These are phyloP conservation scores for Aureobasidium vineae DNA, from an alignment of 2,329 filamentous ascomycete genomes.

Conservation along the genomic window DNA sequence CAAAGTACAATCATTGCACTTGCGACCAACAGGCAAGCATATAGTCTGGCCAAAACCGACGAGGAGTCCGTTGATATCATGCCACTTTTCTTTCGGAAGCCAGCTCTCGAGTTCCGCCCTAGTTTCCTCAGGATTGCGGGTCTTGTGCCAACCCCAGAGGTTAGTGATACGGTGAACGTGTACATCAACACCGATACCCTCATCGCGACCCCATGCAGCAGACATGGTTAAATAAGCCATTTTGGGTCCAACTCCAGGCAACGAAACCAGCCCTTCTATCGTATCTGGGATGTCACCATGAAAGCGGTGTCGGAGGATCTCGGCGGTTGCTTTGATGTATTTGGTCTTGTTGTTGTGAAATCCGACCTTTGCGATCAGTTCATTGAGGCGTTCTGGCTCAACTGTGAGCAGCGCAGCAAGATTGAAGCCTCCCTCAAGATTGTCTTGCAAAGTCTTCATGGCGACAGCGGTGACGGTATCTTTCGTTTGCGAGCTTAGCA, in stretches of 20 bases:
- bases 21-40: conserved; percentile 74
- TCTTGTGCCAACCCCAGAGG: conserved; percentile 87
- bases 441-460: conserved; percentile 74
- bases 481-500: conserved; percentile 91
- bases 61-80: conserved; percentile 85
- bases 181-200: conserved; percentile 89
- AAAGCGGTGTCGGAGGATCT: conserved; percentile 68
- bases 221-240: conserved; percentile 90
- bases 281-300: conserved; percentile 76
- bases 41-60: conserved; percentile 87
- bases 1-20: conserved; percentile 83
- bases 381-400: conserved; percentile 63
- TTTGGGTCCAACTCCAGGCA: conserved; percentile 89
- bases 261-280: conserved; percentile 68
- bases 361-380: conserved; percentile 77
- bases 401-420: conserved; percentile 75
- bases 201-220: conserved; percentile 66
- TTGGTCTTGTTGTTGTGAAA: conserved; percentile 93
- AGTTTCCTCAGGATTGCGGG: conserved; percentile 78
- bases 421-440: conserved; percentile 66
- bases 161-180: conserved; percentile 95
- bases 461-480: conserved; percentile 85
- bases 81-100: conserved; percentile 82
- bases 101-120: conserved; percentile 71
- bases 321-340: conserved; percentile 71